These are phyloP conservation scores for Leishmania tarentolae DNA, from an alignment of 208 protist species.

Conservation along the genomic window DNA sequence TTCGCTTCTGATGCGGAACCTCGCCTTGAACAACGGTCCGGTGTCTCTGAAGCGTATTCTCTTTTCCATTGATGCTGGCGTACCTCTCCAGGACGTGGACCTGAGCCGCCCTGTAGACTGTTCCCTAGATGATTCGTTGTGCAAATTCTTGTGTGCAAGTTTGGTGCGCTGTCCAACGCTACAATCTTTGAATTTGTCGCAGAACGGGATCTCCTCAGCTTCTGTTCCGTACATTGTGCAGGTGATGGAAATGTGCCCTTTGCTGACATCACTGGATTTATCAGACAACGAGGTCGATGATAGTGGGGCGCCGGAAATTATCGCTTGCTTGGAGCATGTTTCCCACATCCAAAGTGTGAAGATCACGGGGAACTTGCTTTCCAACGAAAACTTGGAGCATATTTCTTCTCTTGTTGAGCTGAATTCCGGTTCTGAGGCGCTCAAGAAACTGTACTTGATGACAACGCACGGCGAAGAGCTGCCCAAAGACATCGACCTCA, in stretches of 20 bases:
- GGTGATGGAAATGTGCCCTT: slow-evolving; percentile 52
- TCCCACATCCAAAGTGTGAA: slow-evolving; percentile 47
- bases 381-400: slow-evolving; percentile 36
- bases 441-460: slow-evolving; percentile 68
- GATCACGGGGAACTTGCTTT: slow-evolving; percentile 60
- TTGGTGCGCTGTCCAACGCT: slow-evolving; percentile 55
- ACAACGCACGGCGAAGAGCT: slow-evolving; percentile 43
- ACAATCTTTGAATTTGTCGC: slow-evolving; percentile 51
- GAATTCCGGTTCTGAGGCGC: slow-evolving; percentile 64
- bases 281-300: slow-evolving; percentile 79
- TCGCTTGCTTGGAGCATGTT: slow-evolving; percentile 42
- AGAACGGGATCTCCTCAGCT: slow-evolving; percentile 69
- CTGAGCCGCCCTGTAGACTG: slow-evolving; percentile 41
- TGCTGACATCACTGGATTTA: slow-evolving; percentile 60
- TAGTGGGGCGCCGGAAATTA: slow-evolving; percentile 49
- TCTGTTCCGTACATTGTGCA: slow-evolving; percentile 62
- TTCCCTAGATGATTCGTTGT: slow-evolving; percentile 61
- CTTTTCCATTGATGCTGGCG: slow-evolving; percentile 52
- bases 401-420: slow-evolving; percentile 69
- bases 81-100: slow-evolving; percentile 49
- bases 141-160: slow-evolving; percentile 53
- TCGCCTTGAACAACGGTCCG: slow-evolving; percentile 76
- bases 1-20: slow-evolving; percentile 43
- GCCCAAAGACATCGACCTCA: slow-evolving; percentile 68
- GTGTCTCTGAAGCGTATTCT: slow-evolving; percentile 61